Percentiles rank a stretch among this genome's conserved stretches.
phyloP scores from a whole-genome alignment of 2,329 filamentous ascomycete genomes.

The Pseudocercospora pini-densiflorae region DNA sequence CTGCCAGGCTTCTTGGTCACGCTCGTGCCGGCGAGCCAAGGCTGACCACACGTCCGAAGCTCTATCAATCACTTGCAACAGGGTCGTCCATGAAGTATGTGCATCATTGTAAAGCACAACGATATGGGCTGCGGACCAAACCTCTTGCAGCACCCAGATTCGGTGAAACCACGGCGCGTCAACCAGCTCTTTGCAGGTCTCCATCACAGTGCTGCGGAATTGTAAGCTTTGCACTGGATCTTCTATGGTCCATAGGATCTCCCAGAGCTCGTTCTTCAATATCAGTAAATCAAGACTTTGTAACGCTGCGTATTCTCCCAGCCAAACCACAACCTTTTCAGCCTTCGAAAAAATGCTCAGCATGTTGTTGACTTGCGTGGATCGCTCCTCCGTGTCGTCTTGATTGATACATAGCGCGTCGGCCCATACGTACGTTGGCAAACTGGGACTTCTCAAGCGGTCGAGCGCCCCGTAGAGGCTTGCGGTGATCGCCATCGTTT shows the following conservation, averaged over 20 bases:
- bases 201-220: background rate
- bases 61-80: too few relatives aligned
- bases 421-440: conserved; percentile 34
- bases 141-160: background rate
- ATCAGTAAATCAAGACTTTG: too few relatives aligned
- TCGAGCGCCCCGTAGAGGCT: background rate
- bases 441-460: too few relatives aligned
- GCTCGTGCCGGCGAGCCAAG: too few relatives aligned
- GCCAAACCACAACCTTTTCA: conserved; percentile 19
- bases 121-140: background rate
- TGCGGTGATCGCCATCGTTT: background rate
- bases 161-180: background rate
- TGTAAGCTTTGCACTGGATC: too few relatives aligned
- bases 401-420: conserved; percentile 45
- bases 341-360: conserved; percentile 36
- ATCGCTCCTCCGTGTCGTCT: conserved; percentile 37
- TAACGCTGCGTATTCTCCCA: conserved; percentile 7
- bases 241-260: too few relatives aligned
- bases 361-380: conserved; percentile 45
- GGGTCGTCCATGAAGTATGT: too few relatives aligned
- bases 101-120: too few relatives aligned
- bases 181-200: background rate
- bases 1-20: too few relatives aligned
- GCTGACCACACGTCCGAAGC: too few relatives aligned
- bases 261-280: too few relatives aligned